These are phyloP conservation scores for Gypsophila paniculata DNA, from an alignment of 179 eudicot genomes.

Conservation along the genomic window DNA sequence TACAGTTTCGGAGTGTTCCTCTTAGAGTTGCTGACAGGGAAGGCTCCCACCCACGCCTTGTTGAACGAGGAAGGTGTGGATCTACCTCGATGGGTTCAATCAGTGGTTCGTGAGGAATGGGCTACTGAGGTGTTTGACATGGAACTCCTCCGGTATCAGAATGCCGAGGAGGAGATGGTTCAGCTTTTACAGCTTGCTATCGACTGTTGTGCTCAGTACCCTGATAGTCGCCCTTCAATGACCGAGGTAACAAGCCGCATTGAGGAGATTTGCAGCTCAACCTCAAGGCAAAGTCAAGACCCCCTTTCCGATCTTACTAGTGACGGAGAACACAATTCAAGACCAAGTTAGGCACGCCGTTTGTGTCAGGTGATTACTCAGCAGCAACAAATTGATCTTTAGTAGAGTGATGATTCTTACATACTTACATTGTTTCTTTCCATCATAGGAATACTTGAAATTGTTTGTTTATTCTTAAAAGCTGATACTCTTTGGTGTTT, in stretches of 20 bases:
- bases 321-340: conserved; percentile 25
- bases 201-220: conserved; percentile 63
- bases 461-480: conserved; percentile 30
- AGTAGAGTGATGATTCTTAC: conserved; percentile 26
- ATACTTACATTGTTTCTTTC: conserved; percentile 10
- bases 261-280: conserved; percentile 43
- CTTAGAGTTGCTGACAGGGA: conserved; percentile 65
- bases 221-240: conserved; percentile 71
- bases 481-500: conserved; percentile 1
- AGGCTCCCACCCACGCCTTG: conserved; percentile 57
- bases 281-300: conserved; percentile 21
- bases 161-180: conserved; percentile 80
- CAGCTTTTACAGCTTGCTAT: conserved; percentile 64
- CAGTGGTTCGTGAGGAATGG: conserved; percentile 74
- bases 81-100: conserved; percentile 79
- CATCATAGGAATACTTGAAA: conserved; percentile 17
- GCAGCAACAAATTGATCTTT: too few relatives aligned
- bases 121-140: conserved; percentile 67
- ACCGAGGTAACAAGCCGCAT: conserved; percentile 42
- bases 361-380: conserved; percentile 4
- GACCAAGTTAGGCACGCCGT: conserved; percentile 22
- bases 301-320: conserved; percentile 28
- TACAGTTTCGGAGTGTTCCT: conserved; percentile 75
- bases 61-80: conserved; percentile 81
- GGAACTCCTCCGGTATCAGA: conserved; percentile 67